Base-by-base conservation (phyloP, 768 basidiomycete species). In the Lentinula lateritia region DNA sequence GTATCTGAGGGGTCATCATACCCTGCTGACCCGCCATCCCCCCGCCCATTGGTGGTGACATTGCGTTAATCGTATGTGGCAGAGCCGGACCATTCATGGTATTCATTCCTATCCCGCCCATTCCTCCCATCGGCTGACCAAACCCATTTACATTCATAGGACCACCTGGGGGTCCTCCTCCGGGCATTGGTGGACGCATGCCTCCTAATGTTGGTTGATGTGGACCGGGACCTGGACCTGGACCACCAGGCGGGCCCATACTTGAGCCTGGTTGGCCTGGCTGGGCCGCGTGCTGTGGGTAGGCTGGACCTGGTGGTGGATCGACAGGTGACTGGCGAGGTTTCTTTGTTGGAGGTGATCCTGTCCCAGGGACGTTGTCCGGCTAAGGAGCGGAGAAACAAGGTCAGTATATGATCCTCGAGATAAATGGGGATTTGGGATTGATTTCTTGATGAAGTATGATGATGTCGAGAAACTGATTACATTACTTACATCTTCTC, bases 321-420 rank as follows among this genome's bases (percentile, higher is more conserved):
- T 18, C 80, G 64, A 76, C 69, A 5, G 84, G 83, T 20, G 83
- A 82, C 32, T 78, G 78, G 34, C 83, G 82, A 36, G 67, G 42
- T 38, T 83, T 82, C 68, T 87, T 87, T 3, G 84, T 84, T 2
- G 85, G 84, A 0, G 86, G 85, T 3, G 77, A 78, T 16, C 84
- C 83, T 35, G 68, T 83, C 48, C 79, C 78, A 20, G 78, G 76
- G 46, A 80, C 67, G 50, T 71, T 75, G 43, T 82, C 83, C 61
- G 81, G 80, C 81, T 82, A 34, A 20, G 9, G 8, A n/a, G 15
- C 28, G 43, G 58, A 45, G 64, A 45, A 41, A 48, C 52, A 58
- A 42, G 36, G 38, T 28, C 39, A 43, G 35, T 20, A 13, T 42
- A 38, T 36, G 23, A 59, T 59, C 58, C 58, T 59, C 58, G 46